phyloP scores from a whole-genome alignment of 2,329 filamentous ascomycete genomes.

The Tolypocladium pustulatum region DNA sequence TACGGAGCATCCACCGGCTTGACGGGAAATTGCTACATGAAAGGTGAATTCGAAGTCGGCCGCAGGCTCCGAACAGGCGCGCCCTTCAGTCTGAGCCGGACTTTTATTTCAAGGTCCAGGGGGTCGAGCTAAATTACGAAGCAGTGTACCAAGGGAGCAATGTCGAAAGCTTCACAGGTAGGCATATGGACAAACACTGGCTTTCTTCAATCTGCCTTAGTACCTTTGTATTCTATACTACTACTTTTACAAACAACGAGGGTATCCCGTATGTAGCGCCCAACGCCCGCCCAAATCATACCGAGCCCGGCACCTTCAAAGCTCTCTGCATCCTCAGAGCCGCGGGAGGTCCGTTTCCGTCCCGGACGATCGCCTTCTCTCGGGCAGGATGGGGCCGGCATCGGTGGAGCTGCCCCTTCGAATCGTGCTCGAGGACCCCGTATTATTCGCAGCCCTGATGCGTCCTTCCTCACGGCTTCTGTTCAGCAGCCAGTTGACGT shows the following conservation, averaged over 20 bases:
- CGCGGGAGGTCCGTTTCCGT: conserved; percentile 27
- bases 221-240: neutral
- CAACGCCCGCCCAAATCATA: neutral
- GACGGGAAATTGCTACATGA: no score
- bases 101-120: neutral
- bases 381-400: conserved; percentile 16
- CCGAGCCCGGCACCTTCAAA: no score
- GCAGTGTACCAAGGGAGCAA: neutral
- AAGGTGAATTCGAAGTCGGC: no score
- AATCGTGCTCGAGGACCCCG: conserved; percentile 17
- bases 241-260: neutral
- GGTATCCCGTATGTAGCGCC: neutral
- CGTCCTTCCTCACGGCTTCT: conserved; percentile 37
- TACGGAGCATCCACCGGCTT: no score
- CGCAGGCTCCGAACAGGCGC: neutral
- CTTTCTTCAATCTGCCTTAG: neutral
- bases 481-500: conserved; percentile 48
- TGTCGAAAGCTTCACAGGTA: neutral
- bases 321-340: conserved; percentile 12
- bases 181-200: neutral
- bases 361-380: conserved; percentile 26
- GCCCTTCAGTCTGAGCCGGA: neutral
- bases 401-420: conserved; percentile 19
- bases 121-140: neutral
- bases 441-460: conserved; percentile 24